Evolutionary conservation across 106 monocot genomes (phyloP).

Genomic region (Acorus calamus): DNA sequence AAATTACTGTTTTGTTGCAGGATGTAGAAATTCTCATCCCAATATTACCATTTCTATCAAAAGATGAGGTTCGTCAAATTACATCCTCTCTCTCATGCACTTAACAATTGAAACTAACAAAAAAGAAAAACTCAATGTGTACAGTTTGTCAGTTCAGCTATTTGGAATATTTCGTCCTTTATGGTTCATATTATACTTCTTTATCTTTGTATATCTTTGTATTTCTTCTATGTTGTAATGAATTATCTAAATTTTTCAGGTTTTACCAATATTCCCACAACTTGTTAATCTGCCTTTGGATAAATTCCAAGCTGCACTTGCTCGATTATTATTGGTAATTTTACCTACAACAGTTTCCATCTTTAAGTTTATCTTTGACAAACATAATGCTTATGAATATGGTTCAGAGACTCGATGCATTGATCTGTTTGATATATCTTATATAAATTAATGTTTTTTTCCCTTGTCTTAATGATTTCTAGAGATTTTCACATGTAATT

Average conservation of each 20-base stretch:
- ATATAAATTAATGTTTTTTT: too few relatives aligned
- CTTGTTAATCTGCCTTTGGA: slow-evolving; percentile 75
- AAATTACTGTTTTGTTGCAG: slow-evolving; percentile 30
- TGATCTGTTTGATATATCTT: too few relatives aligned
- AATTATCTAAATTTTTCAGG: slow-evolving; percentile 17
- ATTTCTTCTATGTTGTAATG: slow-evolving; percentile 3
- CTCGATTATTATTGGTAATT: slow-evolving; percentile 59
- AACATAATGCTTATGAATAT: too few relatives aligned
- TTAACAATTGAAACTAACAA: too few relatives aligned
- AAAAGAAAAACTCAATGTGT: too few relatives aligned
- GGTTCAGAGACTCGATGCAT: too few relatives aligned
- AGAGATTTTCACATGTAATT: too few relatives aligned
- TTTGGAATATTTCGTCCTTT: too few relatives aligned
- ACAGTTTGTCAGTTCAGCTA: too few relatives aligned
- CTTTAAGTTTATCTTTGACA: too few relatives aligned
- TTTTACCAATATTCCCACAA: slow-evolving; percentile 56
- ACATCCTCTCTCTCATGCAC: neutral
- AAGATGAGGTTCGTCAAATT: slow-evolving; percentile 62
- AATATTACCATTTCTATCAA: slow-evolving; percentile 61
- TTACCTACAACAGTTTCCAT: neutral
- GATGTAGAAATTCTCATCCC: slow-evolving; percentile 79
- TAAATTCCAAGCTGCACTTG: slow-evolving; percentile 62
- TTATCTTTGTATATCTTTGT: neutral
- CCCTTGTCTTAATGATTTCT: too few relatives aligned
- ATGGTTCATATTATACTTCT: neutral